A percentile compares a stretch with the other conserved stretches of the same genome.
phyloP scores from a whole-genome alignment of 257 asterid species.

The Pogostemon cablin region DNA sequence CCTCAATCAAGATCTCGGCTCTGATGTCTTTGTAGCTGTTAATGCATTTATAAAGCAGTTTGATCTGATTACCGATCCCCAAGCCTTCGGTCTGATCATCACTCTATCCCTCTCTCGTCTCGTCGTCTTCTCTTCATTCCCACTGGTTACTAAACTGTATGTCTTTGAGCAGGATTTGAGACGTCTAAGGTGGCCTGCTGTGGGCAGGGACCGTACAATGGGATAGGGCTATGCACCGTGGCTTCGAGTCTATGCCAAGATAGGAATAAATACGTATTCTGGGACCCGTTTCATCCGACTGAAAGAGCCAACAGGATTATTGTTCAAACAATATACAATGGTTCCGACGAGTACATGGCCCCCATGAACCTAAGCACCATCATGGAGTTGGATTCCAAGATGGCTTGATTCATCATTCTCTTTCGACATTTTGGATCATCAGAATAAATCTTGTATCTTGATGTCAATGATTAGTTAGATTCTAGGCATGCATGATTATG shows the following conservation, averaged over 20 bases:
- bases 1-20: conserved; percentile 51
- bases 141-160: background rate
- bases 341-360: conserved; percentile 44
- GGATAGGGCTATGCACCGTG: conserved; percentile 46
- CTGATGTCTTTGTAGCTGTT: conserved; percentile 55
- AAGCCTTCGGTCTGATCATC: conserved; percentile 35
- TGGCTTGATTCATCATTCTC: background rate
- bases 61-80: conserved; percentile 57
- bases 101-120: too few species aligned
- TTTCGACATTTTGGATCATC: background rate
- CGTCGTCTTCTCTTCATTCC: background rate
- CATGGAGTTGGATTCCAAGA: conserved; percentile 49
- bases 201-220: conserved; percentile 59
- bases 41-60: conserved; percentile 52
- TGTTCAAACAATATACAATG: conserved; percentile 41
- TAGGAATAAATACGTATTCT: conserved; percentile 48
- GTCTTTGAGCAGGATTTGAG: conserved; percentile 42
- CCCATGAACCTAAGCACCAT: conserved; percentile 61
- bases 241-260: conserved; percentile 48
- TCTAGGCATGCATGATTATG: background rate
- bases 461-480: too few species aligned
- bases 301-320: conserved; percentile 50
- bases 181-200: conserved; percentile 56
- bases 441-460: background rate
- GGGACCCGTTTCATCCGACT: conserved; percentile 59